phyloP scores from a whole-genome alignment of 441 rosid species.

The Biscutella laevigata region DNA sequence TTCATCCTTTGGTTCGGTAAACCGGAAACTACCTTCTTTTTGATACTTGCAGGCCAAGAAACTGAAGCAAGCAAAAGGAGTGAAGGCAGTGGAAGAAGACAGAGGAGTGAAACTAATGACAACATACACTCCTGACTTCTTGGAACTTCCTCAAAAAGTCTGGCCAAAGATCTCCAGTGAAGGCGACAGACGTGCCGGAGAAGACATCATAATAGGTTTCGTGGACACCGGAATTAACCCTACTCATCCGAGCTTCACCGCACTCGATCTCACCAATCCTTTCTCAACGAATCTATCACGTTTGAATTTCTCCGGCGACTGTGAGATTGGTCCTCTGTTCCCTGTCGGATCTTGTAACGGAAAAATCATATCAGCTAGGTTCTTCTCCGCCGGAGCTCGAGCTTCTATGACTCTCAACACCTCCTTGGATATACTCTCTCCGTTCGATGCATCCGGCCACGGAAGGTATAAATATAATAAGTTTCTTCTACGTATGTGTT shows the following conservation, averaged over 20 bases:
- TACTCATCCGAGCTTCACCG: conserved; percentile 63
- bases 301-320: conserved; percentile 50
- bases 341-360: conserved; percentile 61
- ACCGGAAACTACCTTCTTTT: not conserved
- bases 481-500: too few species aligned
- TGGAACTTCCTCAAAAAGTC: conserved; percentile 47
- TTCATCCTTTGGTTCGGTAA: not conserved
- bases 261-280: conserved; percentile 30
- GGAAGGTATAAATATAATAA: conserved; percentile 69
- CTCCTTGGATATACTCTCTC: conserved; percentile 70
- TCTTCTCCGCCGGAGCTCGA: conserved; percentile 76
- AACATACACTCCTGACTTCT: conserved; percentile 68
- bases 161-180: conserved; percentile 49
- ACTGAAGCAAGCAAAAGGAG: conserved; percentile 39
- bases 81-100: conserved; percentile 70
- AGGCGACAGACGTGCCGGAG: conserved; percentile 47
- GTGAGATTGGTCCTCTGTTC: conserved; percentile 65
- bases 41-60: conserved; percentile 47
- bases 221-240: conserved; percentile 83
- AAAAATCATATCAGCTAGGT: conserved; percentile 65
- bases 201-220: conserved; percentile 68
- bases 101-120: conserved; percentile 82
- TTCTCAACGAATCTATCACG: conserved; percentile 34
- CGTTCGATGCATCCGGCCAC: conserved; percentile 73
- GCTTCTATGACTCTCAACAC: conserved; percentile 44